These are phyloP conservation scores for Helicocarpus griseus DNA, from an alignment of 2,329 filamentous ascomycete genomes.

Conservation along the genomic window DNA sequence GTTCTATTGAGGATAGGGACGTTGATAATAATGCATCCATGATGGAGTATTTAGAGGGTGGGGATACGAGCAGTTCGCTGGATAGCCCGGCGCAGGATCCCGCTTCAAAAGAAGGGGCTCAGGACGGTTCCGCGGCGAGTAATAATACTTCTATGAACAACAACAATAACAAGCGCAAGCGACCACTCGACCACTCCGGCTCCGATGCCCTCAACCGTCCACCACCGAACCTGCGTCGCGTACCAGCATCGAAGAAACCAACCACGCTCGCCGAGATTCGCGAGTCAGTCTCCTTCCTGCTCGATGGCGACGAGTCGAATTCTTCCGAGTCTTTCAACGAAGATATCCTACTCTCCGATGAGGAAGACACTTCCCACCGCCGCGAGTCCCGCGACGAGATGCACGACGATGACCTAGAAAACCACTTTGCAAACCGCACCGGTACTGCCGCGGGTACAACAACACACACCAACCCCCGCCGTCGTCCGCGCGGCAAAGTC, in stretches of 20 bases:
- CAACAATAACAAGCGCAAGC: constrained; percentile 18
- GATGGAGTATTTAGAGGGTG: constrained; percentile 55
- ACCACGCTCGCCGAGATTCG: constrained; percentile 70
- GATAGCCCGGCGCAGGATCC: constrained; percentile 11
- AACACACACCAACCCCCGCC: constrained; percentile 26
- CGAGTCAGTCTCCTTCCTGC: constrained; percentile 70
- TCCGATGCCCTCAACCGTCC: constrained; percentile 40
- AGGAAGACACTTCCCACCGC: constrained; percentile 45
- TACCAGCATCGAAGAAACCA: constrained; percentile 53
- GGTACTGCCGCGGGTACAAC: constrained; percentile 14
- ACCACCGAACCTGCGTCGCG: constrained; percentile 52
- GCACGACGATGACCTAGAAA: constrained; percentile 42
- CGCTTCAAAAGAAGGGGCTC: constrained; percentile 1
- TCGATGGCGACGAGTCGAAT: constrained; percentile 42
- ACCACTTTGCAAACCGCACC: constrained; percentile 14
- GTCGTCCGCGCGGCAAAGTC: constrained; percentile 32
- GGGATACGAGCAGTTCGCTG: constrained; percentile 14
- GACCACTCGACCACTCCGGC: constrained; percentile 29
- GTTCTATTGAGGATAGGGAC: constrained; percentile 76
- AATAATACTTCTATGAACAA: constrained; percentile 23
- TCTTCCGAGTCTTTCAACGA: constrained; percentile 23
- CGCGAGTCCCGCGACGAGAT: constrained; percentile 43
- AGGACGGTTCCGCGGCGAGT: constrained; percentile 8
- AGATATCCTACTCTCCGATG: constrained; percentile 40
- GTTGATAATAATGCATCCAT: constrained; percentile 49